phyloP scores from a whole-genome alignment of 75 land plant species.

The Pinus tabuliformis region DNA sequence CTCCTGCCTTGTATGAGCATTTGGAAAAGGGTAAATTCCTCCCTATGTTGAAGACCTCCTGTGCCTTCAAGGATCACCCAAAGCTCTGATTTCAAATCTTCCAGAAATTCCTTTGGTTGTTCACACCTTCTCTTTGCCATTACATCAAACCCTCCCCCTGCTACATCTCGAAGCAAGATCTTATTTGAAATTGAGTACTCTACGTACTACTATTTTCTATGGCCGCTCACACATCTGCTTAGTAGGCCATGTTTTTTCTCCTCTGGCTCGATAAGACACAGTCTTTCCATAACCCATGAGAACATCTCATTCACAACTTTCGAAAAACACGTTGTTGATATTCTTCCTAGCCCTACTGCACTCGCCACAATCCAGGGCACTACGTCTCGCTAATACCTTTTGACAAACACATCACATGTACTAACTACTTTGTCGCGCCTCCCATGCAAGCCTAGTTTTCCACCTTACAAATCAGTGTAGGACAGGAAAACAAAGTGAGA shows the following conservation, averaged over 20 bases:
- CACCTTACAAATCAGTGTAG: no score
- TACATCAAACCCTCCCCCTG: slow-evolving; percentile 48
- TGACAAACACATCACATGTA: no score
- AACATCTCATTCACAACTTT: slow-evolving; percentile 9
- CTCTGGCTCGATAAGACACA: no score
- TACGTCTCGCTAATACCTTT: no score
- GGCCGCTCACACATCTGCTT: slow-evolving; percentile 15
- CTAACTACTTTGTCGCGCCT: no score
- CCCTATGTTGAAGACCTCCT: slow-evolving; percentile 69
- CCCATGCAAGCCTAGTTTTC: no score
- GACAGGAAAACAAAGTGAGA: no score
- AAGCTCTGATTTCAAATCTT: slow-evolving; percentile 70
- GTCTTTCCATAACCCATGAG: no score
- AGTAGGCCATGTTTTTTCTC: slow-evolving; percentile 21
- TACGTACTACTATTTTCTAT: slow-evolving; percentile 61
- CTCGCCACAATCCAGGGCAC: no score
- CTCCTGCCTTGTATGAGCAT: slow-evolving; percentile 59
- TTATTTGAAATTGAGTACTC: slow-evolving; percentile 49
- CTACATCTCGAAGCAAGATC: slow-evolving; percentile 71
- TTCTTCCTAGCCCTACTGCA: no score
- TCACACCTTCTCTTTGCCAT: slow-evolving; percentile 58
- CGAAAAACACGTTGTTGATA: no score
- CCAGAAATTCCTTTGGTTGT: slow-evolving; percentile 68
- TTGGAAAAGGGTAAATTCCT: slow-evolving; percentile 73
- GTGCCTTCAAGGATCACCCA: slow-evolving; percentile 66